Percentiles rank a stretch among this genome's conserved stretches.
phyloP scores from a whole-genome alignment of 2,329 filamentous ascomycete genomes.

The Cytospora piceae region DNA sequence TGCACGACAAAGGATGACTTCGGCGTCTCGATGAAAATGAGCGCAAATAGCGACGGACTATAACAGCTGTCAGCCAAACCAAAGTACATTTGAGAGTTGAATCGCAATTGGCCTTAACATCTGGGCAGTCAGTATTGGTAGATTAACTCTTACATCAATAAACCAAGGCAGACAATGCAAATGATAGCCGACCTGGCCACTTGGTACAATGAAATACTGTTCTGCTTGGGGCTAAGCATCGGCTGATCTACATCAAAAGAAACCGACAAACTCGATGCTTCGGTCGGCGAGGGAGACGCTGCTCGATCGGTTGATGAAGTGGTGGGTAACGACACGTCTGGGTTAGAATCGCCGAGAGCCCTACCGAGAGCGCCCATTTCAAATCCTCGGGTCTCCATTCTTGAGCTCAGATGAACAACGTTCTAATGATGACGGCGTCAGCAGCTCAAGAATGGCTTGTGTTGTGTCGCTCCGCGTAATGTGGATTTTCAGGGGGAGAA shows the following conservation, averaged over 20 bases:
- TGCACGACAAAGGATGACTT: not conserved
- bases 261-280: not conserved
- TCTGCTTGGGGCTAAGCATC: not conserved
- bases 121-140: not conserved
- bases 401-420: not conserved
- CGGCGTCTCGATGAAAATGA: not conserved
- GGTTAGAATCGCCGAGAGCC: not conserved
- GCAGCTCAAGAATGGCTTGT: not conserved
- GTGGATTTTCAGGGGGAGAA: not conserved
- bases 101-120: not conserved
- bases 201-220: not conserved
- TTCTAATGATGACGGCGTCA: not conserved
- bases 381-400: not conserved
- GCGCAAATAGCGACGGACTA: slow-evolving; percentile 1
- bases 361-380: not conserved
- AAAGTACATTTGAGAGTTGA: not conserved
- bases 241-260: not conserved
- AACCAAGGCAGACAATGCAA: not conserved
- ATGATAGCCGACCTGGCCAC: not conserved
- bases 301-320: not conserved
- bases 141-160: not conserved
- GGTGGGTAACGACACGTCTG: not conserved
- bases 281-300: not conserved
- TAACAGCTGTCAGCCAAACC: not conserved
- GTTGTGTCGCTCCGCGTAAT: not conserved